phyloP scores from a whole-genome alignment of 2,329 filamentous ascomycete genomes.

The Neopestalotiopsis clavispora region DNA sequence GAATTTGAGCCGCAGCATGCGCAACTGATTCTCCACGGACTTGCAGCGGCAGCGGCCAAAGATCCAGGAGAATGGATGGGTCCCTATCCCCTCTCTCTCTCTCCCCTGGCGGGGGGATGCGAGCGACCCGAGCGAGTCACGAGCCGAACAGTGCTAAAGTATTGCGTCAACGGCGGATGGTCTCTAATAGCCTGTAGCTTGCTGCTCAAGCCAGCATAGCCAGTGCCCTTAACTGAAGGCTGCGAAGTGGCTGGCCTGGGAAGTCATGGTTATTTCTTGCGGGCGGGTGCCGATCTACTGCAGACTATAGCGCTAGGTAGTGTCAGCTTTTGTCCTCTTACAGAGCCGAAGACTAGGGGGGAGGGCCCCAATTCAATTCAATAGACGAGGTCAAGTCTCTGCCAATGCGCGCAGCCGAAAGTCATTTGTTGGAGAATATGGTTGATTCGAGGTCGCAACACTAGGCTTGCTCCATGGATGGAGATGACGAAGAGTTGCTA shows the following conservation, averaged over 20 bases:
- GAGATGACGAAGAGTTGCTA: neutral
- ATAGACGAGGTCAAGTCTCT: neutral
- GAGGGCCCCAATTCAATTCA: neutral
- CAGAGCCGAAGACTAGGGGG: neutral
- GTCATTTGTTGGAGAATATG: neutral
- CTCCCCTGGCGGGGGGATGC: neutral
- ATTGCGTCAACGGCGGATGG: neutral
- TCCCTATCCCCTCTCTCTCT: neutral
- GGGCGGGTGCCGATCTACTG: neutral
- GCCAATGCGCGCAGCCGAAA: neutral
- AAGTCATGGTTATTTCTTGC: neutral
- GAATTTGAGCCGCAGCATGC: neutral
- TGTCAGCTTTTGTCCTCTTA: neutral
- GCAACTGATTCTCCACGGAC: neutral
- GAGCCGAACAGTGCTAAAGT: neutral
- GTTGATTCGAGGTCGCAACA: neutral
- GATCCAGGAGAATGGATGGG: neutral
- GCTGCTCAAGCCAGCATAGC: neutral
- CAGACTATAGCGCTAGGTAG: neutral
- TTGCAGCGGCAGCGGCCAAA: neutral
- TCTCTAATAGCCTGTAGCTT: neutral
- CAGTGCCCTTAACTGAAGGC: neutral
- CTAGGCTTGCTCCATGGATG: neutral
- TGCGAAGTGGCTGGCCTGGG: neutral
- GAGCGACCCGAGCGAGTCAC: constrained; percentile 1